These are phyloP conservation scores for Mychonastes homosphaera DNA, from an alignment of 139 green algal genomes.

Conservation along the genomic window DNA sequence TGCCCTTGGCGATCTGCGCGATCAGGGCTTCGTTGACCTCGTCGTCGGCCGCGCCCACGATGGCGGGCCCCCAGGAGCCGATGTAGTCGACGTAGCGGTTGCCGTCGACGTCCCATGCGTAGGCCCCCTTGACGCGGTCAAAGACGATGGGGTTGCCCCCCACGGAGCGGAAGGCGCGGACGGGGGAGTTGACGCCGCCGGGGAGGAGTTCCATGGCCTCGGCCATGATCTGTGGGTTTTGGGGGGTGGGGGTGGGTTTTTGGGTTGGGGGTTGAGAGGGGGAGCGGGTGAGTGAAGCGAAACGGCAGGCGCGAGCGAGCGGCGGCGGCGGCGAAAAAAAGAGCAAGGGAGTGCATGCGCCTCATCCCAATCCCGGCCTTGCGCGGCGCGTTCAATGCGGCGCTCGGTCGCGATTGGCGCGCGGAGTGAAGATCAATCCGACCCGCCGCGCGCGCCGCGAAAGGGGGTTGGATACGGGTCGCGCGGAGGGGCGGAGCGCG, in stretches of 20 bases:
- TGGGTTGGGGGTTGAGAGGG: too few species aligned
- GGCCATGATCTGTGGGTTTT: slow-evolving; percentile 66
- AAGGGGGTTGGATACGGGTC: not conserved
- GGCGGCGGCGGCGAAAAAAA: not conserved
- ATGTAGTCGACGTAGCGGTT: slow-evolving; percentile 98
- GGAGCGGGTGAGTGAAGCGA: too few species aligned
- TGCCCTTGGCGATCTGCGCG: slow-evolving; percentile 90
- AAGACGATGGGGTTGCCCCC: slow-evolving; percentile 95
- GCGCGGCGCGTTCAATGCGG: not conserved
- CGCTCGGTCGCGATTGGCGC: not conserved
- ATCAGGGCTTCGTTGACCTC: slow-evolving; percentile 89
- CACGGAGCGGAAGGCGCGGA: slow-evolving; percentile 96
- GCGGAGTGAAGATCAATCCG: not conserved
- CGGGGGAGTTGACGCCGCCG: slow-evolving; percentile 95
- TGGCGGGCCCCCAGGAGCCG: slow-evolving; percentile 93
- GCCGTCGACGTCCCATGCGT: slow-evolving; percentile 85
- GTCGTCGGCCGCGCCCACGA: slow-evolving; percentile 84
- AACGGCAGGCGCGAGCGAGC: not conserved
- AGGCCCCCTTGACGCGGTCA: slow-evolving; percentile 88
- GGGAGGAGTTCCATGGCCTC: slow-evolving; percentile 88
- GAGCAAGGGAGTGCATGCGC: not conserved
- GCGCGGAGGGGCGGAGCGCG: not conserved
- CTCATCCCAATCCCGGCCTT: not conserved
- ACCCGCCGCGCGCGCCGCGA: too few species aligned
- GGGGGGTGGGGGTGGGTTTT: not conserved